Evolutionary conservation across 1,284 basidiomycete species (phyloP).

Genomic region (Pascua guehoae): DNA sequence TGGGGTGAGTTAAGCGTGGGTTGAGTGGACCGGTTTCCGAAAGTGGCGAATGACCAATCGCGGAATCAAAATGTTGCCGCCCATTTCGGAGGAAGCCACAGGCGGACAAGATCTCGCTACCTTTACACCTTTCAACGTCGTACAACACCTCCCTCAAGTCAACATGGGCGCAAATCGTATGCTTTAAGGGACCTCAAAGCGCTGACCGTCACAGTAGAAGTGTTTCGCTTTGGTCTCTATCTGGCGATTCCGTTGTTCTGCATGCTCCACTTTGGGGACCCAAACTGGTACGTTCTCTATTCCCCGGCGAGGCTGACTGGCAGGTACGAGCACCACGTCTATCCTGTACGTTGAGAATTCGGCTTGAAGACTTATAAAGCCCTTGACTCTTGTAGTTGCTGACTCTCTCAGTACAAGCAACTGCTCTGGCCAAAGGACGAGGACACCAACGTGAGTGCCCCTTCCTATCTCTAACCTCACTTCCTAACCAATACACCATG

Average conservation of each 20-base stretch:
- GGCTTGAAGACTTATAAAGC: no score
- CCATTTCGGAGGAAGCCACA: no score
- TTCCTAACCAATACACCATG: no score
- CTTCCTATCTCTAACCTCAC: neutral
- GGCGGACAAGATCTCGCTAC: no score
- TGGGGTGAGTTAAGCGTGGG: neutral
- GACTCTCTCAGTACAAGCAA: conserved; percentile 33
- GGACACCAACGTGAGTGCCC: conserved; percentile 37
- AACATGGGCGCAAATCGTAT: conserved; percentile 21
- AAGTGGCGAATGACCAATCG: conserved; percentile 5
- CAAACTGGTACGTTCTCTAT: conserved; percentile 64
- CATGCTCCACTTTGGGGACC: conserved; percentile 83
- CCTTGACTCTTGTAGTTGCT: no score
- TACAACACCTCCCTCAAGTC: neutral
- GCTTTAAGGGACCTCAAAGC: no score
- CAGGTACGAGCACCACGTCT: conserved; percentile 24
- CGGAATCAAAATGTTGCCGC: conserved; percentile 10
- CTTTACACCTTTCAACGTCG: no score
- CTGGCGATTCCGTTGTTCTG: conserved; percentile 80
- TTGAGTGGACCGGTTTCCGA: neutral
- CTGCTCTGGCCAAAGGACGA: conserved; percentile 45
- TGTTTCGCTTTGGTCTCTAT: conserved; percentile 74
- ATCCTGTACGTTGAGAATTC: conserved; percentile 14
- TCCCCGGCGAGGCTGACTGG: conserved; percentile 1
- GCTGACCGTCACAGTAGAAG: conserved; percentile 56